phyloP scores from a whole-genome alignment of 306 rosid genomes.

The Cucumis sativus region DNA sequence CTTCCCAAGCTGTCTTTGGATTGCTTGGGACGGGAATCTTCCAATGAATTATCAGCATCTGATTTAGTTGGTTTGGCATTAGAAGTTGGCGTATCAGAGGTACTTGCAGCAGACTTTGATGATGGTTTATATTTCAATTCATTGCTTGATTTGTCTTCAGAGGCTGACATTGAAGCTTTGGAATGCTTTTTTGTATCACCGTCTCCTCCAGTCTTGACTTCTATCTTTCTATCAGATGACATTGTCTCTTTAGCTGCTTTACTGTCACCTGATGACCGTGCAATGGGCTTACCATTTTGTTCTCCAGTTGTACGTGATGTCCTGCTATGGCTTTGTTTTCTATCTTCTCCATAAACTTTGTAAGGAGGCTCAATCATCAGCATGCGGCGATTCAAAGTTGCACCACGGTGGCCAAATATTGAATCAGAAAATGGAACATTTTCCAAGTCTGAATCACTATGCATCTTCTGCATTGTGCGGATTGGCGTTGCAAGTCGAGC shows the following conservation, averaged over 20 bases:
- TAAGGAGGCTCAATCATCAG: slow-evolving; percentile 58
- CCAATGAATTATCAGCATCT: slow-evolving; percentile 13
- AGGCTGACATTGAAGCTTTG: slow-evolving; percentile 16
- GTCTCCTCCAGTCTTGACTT: slow-evolving; percentile 25
- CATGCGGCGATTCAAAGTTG: slow-evolving; percentile 46
- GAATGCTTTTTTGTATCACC: slow-evolving; percentile 27
- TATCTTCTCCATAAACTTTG: slow-evolving; percentile 62
- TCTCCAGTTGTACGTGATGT: slow-evolving; percentile 37
- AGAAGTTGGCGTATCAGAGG: slow-evolving; percentile 20
- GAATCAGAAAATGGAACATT: slow-evolving; percentile 62
- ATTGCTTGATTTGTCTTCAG: slow-evolving; percentile 28
- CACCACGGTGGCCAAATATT: slow-evolving; percentile 27
- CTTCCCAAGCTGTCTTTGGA: slow-evolving; percentile 25
- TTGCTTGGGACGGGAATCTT: slow-evolving; percentile 18
- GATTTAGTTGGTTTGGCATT: slow-evolving; percentile 13
- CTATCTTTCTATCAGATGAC: slow-evolving; percentile 27
- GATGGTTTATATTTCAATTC: slow-evolving; percentile 25
- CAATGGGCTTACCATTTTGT: slow-evolving; percentile 40
- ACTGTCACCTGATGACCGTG: slow-evolving; percentile 27
- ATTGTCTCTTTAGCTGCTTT: slow-evolving; percentile 28
- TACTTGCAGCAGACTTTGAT: slow-evolving; percentile 14
- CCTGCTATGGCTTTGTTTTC: slow-evolving; percentile 25
- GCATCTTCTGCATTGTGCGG: slow-evolving; percentile 74
- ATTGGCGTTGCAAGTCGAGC: slow-evolving; percentile 98
- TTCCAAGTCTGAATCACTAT: slow-evolving; percentile 57